These are phyloP conservation scores for Pyrenochaeta sp. DNA, from an alignment of 2,329 filamentous ascomycete genomes.

Conservation along the genomic window DNA sequence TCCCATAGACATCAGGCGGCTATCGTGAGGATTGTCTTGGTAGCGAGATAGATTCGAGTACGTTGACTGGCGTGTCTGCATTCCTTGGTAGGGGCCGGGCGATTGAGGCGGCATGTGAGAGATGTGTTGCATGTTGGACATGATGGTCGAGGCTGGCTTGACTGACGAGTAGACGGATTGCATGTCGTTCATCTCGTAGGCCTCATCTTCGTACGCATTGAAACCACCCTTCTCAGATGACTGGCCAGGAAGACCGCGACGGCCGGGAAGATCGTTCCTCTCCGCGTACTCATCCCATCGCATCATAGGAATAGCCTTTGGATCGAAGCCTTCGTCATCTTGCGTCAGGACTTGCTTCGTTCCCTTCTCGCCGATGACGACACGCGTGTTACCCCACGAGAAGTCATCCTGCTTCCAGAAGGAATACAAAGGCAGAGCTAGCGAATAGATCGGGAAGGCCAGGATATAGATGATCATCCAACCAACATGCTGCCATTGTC, in stretches of 20 bases:
- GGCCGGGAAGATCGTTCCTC: constrained; percentile 86
- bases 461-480: constrained; percentile 99
- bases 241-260: constrained; percentile 71
- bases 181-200: constrained; percentile 98
- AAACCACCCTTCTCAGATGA: constrained; percentile 66
- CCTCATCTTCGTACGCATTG: constrained; percentile 73
- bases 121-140: constrained; percentile 79
- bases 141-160: constrained; percentile 82
- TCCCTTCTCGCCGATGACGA: constrained; percentile 94
- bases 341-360: constrained; percentile 89
- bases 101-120: constrained; percentile 82
- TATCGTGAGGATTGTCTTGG: constrained; percentile 67
- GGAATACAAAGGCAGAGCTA: constrained; percentile 91
- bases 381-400: constrained; percentile 97
- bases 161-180: constrained; percentile 95
- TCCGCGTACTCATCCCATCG: constrained; percentile 96
- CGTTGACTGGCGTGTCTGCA: constrained; percentile 74
- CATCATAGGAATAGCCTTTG: constrained; percentile 90
- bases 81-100: constrained; percentile 73
- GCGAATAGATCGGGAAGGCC: constrained; percentile 94
- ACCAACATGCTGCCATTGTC: constrained; percentile 97
- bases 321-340: constrained; percentile 84
- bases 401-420: constrained; percentile 99
- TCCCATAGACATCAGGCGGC: constrained; percentile 68
- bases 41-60: constrained; percentile 72